Conservation (phyloP, 2,329 filamentous ascomycete genomes). For the Diaporthe amygdali region DNA sequence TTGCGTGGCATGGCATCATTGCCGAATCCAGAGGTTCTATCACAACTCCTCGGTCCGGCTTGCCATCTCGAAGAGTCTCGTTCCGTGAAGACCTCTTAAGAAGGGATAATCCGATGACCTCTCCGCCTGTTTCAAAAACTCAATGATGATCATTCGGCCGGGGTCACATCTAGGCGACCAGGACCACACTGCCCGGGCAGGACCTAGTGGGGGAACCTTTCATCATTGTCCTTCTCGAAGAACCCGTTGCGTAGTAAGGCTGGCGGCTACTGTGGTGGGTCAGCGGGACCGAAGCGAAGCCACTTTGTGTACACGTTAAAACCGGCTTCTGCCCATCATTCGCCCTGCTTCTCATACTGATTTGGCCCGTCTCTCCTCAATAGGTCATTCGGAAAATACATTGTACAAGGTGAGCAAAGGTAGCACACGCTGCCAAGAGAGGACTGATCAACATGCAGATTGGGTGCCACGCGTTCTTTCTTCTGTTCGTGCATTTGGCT, state of each 20-base stretch:
- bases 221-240: neutral
- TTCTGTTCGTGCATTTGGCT: too few relatives aligned
- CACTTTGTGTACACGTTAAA: neutral
- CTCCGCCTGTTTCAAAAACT: neutral
- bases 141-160: neutral
- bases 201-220: neutral
- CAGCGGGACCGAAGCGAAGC: neutral
- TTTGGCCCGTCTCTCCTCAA: too few relatives aligned
- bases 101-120: neutral
- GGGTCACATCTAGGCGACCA: neutral
- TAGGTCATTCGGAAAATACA: too few relatives aligned
- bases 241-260: neutral
- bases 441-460: too few relatives aligned
- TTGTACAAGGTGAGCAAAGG: too few relatives aligned
- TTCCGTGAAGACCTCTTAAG: neutral
- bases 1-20: too few relatives aligned
- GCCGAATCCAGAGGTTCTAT: neutral
- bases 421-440: too few relatives aligned
- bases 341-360: too few relatives aligned
- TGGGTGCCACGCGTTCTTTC: too few relatives aligned
- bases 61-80: neutral
- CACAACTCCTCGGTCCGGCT: neutral
- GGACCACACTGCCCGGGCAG: neutral
- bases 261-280: slow-evolving; percentile 1
- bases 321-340: too few relatives aligned